Evolutionary conservation across 768 basidiomycete species (phyloP).

Genomic region (Amanita exitialis): DNA sequence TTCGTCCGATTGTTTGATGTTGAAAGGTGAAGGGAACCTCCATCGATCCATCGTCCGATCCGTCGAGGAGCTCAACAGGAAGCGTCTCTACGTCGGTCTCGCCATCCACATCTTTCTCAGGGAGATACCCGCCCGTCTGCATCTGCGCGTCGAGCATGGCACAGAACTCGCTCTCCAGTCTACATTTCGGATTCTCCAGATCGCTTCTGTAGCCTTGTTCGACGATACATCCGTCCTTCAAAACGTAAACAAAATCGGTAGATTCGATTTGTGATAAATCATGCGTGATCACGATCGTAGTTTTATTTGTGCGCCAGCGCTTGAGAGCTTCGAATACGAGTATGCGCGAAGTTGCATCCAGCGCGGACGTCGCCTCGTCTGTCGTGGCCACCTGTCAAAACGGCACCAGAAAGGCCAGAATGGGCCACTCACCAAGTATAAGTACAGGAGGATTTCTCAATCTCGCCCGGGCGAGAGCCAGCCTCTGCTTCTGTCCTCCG

Average conservation of each 20-base stretch:
- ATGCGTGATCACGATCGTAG: conserved; percentile 92
- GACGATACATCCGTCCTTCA: conserved; percentile 68
- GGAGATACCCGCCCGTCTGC: conserved; percentile 39
- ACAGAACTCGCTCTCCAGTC: conserved; percentile 53
- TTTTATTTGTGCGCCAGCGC: conserved; percentile 65
- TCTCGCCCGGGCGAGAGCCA: conserved; percentile 82
- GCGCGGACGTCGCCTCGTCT: conserved; percentile 78
- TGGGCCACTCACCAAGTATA: conserved; percentile 65
- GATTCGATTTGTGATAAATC: conserved; percentile 75
- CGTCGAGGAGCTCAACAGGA: conserved; percentile 12
- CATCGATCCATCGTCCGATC: conserved; percentile 30
- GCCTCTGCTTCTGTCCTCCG: conserved; percentile 86
- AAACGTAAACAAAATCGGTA: conserved; percentile 86
- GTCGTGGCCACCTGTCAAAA: conserved; percentile 27
- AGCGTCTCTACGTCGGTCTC: neutral
- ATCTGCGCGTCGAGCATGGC: conserved; percentile 54
- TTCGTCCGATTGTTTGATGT: conserved; percentile 29
- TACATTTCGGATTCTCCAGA: conserved; percentile 37
- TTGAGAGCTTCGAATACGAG: conserved; percentile 70
- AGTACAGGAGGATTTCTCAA: conserved; percentile 81
- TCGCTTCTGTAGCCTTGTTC: conserved; percentile 85
- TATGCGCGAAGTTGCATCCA: conserved; percentile 81
- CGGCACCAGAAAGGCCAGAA: neutral
- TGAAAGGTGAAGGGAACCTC: conserved; percentile 19
- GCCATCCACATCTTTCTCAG: conserved; percentile 21